Percentiles rank a stretch among this genome's conserved stretches.
These are phyloP conservation scores for Entelexis sorbosivorans DNA, from an alignment of 1,139 yeast genomes.

Conservation along the genomic window DNA sequence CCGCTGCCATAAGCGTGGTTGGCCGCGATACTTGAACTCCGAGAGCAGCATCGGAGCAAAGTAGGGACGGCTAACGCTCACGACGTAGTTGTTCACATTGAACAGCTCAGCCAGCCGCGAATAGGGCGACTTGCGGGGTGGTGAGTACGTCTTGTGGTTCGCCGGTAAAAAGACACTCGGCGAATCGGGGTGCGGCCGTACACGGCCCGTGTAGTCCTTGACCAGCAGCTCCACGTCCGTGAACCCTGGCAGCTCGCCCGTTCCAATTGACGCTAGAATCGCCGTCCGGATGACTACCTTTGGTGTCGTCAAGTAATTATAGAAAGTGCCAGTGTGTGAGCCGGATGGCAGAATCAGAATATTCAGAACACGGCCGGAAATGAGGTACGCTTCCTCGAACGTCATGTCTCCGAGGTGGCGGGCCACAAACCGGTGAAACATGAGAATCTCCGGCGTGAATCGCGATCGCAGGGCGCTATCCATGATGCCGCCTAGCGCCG, in stretches of 20 bases:
- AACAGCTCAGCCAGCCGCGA: conserved; percentile 81
- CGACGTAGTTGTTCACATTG: conserved; percentile 84
- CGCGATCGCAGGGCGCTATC: conserved; percentile 40
- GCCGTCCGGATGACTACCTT: conserved; percentile 82
- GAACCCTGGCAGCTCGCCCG: conserved; percentile 47
- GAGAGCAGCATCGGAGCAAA: conserved; percentile 78
- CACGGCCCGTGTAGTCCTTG: conserved; percentile 41
- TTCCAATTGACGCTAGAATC: conserved; percentile 55
- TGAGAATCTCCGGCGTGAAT: conserved; percentile 71
- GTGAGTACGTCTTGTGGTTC: conserved; percentile 33
- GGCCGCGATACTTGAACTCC: conserved; percentile 60
- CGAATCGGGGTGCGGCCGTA: conserved; percentile 26
- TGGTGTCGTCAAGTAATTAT: conserved; percentile 80
- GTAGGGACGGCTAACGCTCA: conserved; percentile 85
- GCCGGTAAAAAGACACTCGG: conserved; percentile 36
- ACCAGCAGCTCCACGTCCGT: conserved; percentile 49
- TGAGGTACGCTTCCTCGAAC: conserved; percentile 81
- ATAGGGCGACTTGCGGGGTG: conserved; percentile 54
- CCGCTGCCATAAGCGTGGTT: conserved; percentile 38
- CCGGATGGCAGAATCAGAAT: conserved; percentile 72
- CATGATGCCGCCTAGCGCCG: conserved; percentile 2
- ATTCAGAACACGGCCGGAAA: conserved; percentile 68
- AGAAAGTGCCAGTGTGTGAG: conserved; percentile 13
- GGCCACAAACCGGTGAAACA: conserved; percentile 68
- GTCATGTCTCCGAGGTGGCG: conserved; percentile 74